phyloP scores from a whole-genome alignment of 2,329 filamentous ascomycete species.

The Salinomyces thailandicus region DNA sequence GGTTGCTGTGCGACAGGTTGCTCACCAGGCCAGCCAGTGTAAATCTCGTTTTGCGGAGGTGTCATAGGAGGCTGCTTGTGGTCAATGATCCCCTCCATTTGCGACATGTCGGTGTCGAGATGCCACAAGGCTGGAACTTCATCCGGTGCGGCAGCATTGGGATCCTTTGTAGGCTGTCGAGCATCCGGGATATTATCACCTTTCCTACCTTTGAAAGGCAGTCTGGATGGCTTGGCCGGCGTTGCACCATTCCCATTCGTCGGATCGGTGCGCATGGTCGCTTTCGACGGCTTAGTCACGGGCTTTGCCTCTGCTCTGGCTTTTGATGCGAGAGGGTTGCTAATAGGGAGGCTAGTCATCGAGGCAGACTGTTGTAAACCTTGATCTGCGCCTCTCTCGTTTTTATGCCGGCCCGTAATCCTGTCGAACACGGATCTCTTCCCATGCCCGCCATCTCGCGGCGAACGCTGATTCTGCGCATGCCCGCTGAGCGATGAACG shows the following conservation, averaged over 20 bases:
- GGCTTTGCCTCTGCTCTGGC: slow-evolving; percentile 18
- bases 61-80: slow-evolving; percentile 53
- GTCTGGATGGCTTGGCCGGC: slow-evolving; percentile 28
- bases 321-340: slow-evolving; percentile 5
- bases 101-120: slow-evolving; percentile 76
- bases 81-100: slow-evolving; percentile 86
- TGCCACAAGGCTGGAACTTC: slow-evolving; percentile 49
- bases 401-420: slow-evolving; percentile 41
- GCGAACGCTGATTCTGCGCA: slow-evolving; percentile 44
- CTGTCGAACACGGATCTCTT: slow-evolving; percentile 45
- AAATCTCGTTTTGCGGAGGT: slow-evolving; percentile 46
- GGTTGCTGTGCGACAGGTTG: slow-evolving; percentile 15
- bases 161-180: slow-evolving; percentile 36
- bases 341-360: slow-evolving; percentile 29
- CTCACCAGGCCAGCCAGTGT: slow-evolving; percentile 39
- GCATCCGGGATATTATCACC: slow-evolving; percentile 37
- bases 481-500: slow-evolving; percentile 49
- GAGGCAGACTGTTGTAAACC: slow-evolving; percentile 30
- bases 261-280: slow-evolving; percentile 8
- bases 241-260: slow-evolving; percentile 7
- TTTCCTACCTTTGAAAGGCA: slow-evolving; percentile 42
- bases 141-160: slow-evolving; percentile 22
- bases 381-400: slow-evolving; percentile 29
- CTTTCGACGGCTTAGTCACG: slow-evolving; percentile 14
- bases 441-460: slow-evolving; percentile 34